Evolutionary conservation across 352 stramenopile species (phyloP).

Genomic region (Phytophthora cactorum): DNA sequence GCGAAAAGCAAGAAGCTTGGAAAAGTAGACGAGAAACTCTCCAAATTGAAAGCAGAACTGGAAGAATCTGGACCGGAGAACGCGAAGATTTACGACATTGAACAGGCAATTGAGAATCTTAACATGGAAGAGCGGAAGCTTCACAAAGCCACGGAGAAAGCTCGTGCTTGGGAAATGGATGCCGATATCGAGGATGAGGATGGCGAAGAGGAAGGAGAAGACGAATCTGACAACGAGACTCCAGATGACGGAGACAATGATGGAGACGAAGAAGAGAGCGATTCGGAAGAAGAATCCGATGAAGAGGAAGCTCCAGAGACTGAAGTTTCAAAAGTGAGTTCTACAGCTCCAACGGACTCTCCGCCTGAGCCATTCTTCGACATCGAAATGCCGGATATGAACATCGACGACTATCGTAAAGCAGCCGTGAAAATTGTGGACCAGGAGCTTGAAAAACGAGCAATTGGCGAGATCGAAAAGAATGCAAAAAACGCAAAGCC

Average conservation of each 20-base stretch:
- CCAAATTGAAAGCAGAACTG: slow-evolving; percentile 42
- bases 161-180: slow-evolving; percentile 35
- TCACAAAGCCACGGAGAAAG: slow-evolving; percentile 22
- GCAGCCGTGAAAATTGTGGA: slow-evolving; percentile 46
- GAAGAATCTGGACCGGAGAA: slow-evolving; percentile 39
- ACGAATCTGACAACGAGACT: slow-evolving; percentile 13
- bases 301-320: slow-evolving; percentile 25
- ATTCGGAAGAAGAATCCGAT: slow-evolving; percentile 10
- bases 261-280: slow-evolving; percentile 19
- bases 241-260: slow-evolving; percentile 16
- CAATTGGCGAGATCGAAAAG: slow-evolving; percentile 5
- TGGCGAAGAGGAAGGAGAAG: slow-evolving; percentile 25
- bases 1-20: slow-evolving; percentile 33
- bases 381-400: slow-evolving; percentile 55
- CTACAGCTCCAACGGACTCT: background rate
- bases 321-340: slow-evolving; percentile 8
- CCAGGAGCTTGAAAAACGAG: slow-evolving; percentile 40
- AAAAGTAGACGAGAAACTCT: slow-evolving; percentile 43
- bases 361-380: slow-evolving; percentile 45
- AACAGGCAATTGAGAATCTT: slow-evolving; percentile 47
- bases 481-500: slow-evolving; percentile 1
- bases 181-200: slow-evolving; percentile 26
- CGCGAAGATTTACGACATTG: slow-evolving; percentile 52
- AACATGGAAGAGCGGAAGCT: slow-evolving; percentile 39
- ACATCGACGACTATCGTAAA: slow-evolving; percentile 53